Conservation (phyloP, 352 stramenopile species). For the Pythium oligandrum region DNA sequence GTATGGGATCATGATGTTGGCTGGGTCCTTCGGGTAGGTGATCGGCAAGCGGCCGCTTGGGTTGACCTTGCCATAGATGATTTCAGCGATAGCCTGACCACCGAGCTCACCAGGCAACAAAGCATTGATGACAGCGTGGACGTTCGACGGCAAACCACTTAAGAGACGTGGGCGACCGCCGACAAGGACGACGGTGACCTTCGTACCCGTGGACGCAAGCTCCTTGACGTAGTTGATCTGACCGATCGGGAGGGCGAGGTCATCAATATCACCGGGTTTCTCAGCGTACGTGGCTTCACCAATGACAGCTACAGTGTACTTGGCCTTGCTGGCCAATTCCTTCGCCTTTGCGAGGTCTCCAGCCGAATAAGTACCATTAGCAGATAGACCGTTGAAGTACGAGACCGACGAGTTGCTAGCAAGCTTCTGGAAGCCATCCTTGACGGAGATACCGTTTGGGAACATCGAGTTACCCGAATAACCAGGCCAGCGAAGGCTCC, state of each 20-base stretch:
- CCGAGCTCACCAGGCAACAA: constrained; percentile 73
- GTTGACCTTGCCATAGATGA: constrained; percentile 72
- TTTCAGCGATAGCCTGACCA: constrained; percentile 73
- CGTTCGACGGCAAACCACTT: constrained; percentile 42
- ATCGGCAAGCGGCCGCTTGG: constrained; percentile 72
- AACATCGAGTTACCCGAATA: constrained; percentile 55
- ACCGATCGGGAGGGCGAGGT: constrained; percentile 56
- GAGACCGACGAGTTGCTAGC: constrained; percentile 17
- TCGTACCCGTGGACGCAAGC: constrained; percentile 52
- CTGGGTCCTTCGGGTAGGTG: constrained; percentile 54
- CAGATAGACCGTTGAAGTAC: constrained; percentile 52
- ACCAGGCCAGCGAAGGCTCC: constrained; percentile 84
- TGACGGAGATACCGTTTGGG: constrained; percentile 59
- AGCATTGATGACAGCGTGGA: constrained; percentile 71
- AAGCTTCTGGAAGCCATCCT: constrained; percentile 40
- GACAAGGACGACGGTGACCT: constrained; percentile 77
- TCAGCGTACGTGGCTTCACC: constrained; percentile 76
- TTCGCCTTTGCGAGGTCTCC: constrained; percentile 51
- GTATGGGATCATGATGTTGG: constrained; percentile 27
- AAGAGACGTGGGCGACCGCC: constrained; percentile 76
- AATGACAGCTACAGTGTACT: constrained; percentile 69
- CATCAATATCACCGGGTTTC: constrained; percentile 80
- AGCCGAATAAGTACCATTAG: constrained; percentile 44
- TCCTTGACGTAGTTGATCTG: constrained; percentile 67
- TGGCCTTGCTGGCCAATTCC: constrained; percentile 7